Evolutionary conservation across 257 asterid species (phyloP).

Genomic region (Petunia axillaris): DNA sequence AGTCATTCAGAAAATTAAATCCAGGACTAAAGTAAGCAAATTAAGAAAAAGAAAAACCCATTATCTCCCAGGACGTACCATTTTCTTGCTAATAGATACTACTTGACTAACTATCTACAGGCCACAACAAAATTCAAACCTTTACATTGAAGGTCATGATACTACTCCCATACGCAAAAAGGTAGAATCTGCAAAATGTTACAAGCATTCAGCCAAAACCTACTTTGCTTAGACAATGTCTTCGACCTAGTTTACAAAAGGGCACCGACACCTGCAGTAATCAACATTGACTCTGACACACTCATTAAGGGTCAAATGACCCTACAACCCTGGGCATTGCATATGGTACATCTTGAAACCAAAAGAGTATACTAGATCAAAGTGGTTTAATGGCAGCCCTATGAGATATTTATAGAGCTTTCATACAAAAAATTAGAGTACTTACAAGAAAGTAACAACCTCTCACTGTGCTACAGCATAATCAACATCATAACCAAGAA

Average conservation of each 20-base stretch:
- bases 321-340: neutral
- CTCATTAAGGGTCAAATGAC: neutral
- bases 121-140: neutral
- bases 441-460: neutral
- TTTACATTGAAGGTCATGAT: neutral
- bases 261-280: neutral
- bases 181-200: neutral
- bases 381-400: neutral
- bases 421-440: neutral
- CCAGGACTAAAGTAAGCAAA: neutral
- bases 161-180: conserved; percentile 5
- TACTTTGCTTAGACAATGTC: neutral
- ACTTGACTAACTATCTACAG: neutral
- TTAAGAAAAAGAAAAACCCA: neutral
- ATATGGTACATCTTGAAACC: conserved; percentile 2
- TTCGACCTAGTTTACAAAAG: conserved; percentile 10
- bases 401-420: neutral
- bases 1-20: conserved; percentile 9
- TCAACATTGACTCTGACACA: neutral
- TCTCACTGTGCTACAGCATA: neutral
- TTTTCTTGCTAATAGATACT: neutral
- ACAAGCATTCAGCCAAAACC: neutral
- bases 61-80: neutral
- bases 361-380: neutral
- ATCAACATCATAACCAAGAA: neutral